Evolutionary conservation across 1,284 basidiomycete species (phyloP).

Genomic region (Rhodotorula sp.): DNA sequence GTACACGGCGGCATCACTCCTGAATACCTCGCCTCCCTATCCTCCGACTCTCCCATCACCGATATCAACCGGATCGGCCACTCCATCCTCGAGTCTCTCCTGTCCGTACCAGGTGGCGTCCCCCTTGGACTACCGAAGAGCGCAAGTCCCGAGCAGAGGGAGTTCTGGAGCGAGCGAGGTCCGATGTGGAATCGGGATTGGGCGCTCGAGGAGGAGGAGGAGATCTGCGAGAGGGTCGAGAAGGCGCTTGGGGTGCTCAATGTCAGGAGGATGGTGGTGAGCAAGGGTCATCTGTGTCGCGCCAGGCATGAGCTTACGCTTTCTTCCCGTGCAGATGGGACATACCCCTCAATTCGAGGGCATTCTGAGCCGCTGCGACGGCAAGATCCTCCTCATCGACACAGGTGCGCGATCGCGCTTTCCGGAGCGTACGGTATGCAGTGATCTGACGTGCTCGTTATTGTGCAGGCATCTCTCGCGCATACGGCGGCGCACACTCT

Average conservation of each 20-base stretch:
- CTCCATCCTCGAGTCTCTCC: constrained; percentile 51
- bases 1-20: constrained; percentile 55
- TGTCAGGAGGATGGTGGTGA: constrained; percentile 72
- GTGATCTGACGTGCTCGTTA: neutral
- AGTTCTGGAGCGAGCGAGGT: constrained; percentile 62
- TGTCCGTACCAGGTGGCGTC: constrained; percentile 48
- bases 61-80: constrained; percentile 35
- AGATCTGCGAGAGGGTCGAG: constrained; percentile 68
- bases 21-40: constrained; percentile 39
- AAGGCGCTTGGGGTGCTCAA: constrained; percentile 67
- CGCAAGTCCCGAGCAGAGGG: constrained; percentile 64
- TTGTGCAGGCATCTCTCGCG: constrained; percentile 74
- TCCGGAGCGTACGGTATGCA: neutral
- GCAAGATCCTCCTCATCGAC: constrained; percentile 87
- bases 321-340: neutral
- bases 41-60: constrained; percentile 31
- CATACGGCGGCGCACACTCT: constrained; percentile 85
- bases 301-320: neutral
- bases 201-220: constrained; percentile 64
- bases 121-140: constrained; percentile 61
- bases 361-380: constrained; percentile 70
- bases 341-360: constrained; percentile 86
- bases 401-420: constrained; percentile 44
- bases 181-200: constrained; percentile 73
- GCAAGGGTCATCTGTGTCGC: neutral